Conservation (phyloP, 2,329 filamentous ascomycete genomes). For the Coniella lustricola region DNA sequence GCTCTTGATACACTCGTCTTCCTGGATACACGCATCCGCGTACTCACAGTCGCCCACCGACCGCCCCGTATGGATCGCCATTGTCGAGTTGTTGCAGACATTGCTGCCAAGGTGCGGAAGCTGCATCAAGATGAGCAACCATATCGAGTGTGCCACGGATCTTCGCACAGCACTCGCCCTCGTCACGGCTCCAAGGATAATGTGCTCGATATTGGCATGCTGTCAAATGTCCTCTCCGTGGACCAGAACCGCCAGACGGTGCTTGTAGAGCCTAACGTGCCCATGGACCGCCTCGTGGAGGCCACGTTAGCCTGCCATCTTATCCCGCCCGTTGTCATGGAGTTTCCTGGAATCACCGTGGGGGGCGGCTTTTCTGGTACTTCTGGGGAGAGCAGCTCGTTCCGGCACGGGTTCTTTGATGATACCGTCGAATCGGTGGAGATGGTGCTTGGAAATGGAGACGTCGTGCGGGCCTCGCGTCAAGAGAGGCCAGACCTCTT, state of each 20-base stretch:
- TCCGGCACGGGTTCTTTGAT: constrained; percentile 61
- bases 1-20: too few species aligned
- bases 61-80: constrained; percentile 35
- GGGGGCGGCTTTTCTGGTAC: constrained; percentile 62
- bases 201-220: constrained; percentile 59
- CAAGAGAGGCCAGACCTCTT: constrained; percentile 49
- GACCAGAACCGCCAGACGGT: constrained; percentile 47
- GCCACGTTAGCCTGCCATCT: constrained; percentile 48
- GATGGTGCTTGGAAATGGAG: constrained; percentile 54
- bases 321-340: constrained; percentile 61
- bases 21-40: too few species aligned
- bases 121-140: constrained; percentile 40
- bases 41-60: too few species aligned
- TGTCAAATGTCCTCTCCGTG: constrained; percentile 56
- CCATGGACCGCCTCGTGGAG: constrained; percentile 58
- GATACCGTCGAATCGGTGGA: constrained; percentile 55
- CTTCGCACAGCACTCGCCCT: constrained; percentile 67
- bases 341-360: constrained; percentile 63
- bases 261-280: constrained; percentile 61
- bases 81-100: constrained; percentile 33
- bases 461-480: constrained; percentile 40
- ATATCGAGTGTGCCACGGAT: constrained; percentile 71
- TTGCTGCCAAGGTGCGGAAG: constrained; percentile 35
- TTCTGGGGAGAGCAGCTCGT: constrained; percentile 60
- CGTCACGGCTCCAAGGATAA: constrained; percentile 41